Base-by-base conservation (phyloP, 148 eudicot genomes). In the Cornus kousa region DNA sequence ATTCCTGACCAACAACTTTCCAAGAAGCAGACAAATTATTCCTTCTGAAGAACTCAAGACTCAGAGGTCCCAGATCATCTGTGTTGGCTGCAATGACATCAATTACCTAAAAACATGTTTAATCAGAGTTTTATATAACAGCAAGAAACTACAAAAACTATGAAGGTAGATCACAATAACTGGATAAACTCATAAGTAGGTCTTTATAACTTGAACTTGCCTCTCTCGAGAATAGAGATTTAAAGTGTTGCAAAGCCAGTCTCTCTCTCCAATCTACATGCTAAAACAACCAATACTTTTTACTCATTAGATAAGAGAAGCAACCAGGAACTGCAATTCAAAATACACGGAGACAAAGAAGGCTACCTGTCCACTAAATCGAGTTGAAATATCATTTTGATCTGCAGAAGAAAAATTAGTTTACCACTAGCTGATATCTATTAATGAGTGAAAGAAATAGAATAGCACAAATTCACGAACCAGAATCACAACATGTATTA, bases 31-130 rank as follows among this genome's bases (percentile, higher is more conserved):
- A 91, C 78, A 86, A 80, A 75, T 92, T 93, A 67, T 79, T 89
- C 74, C 82, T 90, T 77, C 83, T 83, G 65, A 92, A 90, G 35
- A 79, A 84, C 80, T 93, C 98, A 77, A 96, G 90, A 82, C 87
- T 91, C 73, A 94, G 64, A 43, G 98, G 97, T 69, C 97, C 98
- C 80, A 92, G 71, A 81, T 94, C 98, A 77, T 92, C 82, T 68
- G 90, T 85, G 66, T 80, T 92, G 75, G 89, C 88, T 37, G 85
- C 83, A 46, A 94, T 92, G 81, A 86, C 88, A 82, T 94, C 94
- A 76, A 92, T 79, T 74, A 92, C 92, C 99, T 97, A 87, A 83
- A 88, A 53, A 69, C 13, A 81, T 43, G 72, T 46, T 59, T 8
- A 75, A 77, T 73, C 64, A 83, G 77, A 72, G 20, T 68, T 73